phyloP scores from a whole-genome alignment of 2,329 filamentous ascomycete species.

The Fusarium marasasianum region DNA sequence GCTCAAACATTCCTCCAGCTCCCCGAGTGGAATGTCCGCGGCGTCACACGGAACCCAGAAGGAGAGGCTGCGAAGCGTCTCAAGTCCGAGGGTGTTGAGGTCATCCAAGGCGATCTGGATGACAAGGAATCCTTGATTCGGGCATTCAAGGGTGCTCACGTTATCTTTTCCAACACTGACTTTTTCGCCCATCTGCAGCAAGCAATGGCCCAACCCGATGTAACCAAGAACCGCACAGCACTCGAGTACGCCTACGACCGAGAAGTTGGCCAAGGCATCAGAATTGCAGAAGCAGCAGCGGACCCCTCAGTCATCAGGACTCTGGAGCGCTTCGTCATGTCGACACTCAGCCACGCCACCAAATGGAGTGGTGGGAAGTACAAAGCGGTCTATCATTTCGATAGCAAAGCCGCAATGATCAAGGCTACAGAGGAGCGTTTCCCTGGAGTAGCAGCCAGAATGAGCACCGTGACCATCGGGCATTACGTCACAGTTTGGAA shows the following conservation, averaged over 20 bases:
- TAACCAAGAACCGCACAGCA: rapidly evolving
- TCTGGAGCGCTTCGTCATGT: not conserved
- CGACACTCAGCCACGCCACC: not conserved
- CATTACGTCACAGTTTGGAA: not conserved
- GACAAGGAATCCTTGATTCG: not conserved
- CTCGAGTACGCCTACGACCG: not conserved
- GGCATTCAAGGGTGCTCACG: not conserved
- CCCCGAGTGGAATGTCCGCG: not conserved
- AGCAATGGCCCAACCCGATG: not conserved
- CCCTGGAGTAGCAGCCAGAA: rapidly evolving
- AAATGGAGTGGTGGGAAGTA: not conserved
- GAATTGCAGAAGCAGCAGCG: not conserved
- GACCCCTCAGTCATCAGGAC: not conserved
- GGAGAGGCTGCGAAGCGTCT: not conserved
- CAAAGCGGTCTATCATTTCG: not conserved
- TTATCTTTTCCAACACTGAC: not conserved
- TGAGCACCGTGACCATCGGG: not conserved
- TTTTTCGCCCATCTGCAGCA: not conserved
- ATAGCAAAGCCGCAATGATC: not conserved
- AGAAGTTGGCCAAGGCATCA: not conserved
- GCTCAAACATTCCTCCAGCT: not conserved
- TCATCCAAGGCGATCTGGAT: not conserved
- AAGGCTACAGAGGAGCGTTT: not conserved
- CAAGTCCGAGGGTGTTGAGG: not conserved
- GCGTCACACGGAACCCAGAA: not conserved